Base-by-base conservation (phyloP, 2,329 filamentous ascomycete genomes). In the Epichloe coenophiala region DNA sequence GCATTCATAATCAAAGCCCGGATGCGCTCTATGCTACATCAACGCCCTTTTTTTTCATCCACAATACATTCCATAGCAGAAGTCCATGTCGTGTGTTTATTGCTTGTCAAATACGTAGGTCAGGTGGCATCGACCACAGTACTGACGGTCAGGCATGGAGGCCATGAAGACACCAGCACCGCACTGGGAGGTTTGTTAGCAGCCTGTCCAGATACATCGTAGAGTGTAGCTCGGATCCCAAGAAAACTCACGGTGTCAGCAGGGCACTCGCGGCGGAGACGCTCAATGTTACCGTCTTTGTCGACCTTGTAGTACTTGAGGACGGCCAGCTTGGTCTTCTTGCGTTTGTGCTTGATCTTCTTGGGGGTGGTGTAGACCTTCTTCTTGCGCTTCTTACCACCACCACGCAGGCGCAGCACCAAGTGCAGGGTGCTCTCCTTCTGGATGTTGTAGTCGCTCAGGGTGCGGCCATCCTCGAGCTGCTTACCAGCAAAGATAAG, bases 321-420 rank as follows among this genome's bases (percentile, higher is more conserved):
- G 65, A 98, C 91, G 68, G 93, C 93, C 74, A 98, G 80, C 86
- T 98, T 98, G 84, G 87, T 95, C 91, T 98, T 98, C 89, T 97
- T 98, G 81, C 89, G 86, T 90, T 98, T 98, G 86, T 98, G 93
- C 93, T 98, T 98, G 86, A 98, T 98, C 89, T 98, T 98, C 90
- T 98, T 98, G 74, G 93, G 93, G 68, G 93, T 98, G 72, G 88
- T 97, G 87, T 98, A 98, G 65, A 98, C 93, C 90, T 98, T 98
- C 89, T 95, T 95, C 88, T 98, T 98, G 76, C 94, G 84, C 88
- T 97, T 96, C 89, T 98, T 98, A 71, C 75, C 90, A 75, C 91
- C 93, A 81, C 93, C 93, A 82, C 91, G 93, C 57, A 98, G 89
- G 71, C 93, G 88, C 65, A 98, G 85, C 66, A 98, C 93, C 65